Evolutionary conservation across 2,329 filamentous ascomycete genomes (phyloP).

Genomic region (Lasiodiplodia sp.): DNA sequence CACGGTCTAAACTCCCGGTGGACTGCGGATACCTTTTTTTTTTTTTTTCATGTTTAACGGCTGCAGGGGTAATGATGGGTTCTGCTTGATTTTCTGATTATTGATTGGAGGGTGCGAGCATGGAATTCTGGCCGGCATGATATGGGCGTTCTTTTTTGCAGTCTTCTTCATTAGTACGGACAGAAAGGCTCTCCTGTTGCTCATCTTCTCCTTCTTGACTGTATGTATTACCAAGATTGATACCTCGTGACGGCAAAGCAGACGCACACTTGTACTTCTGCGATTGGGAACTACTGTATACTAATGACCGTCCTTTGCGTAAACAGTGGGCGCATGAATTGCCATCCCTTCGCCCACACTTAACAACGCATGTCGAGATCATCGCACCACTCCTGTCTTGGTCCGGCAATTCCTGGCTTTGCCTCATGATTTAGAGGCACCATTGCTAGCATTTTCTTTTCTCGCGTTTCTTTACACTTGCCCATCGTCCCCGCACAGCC

Average conservation of each 20-base stretch:
- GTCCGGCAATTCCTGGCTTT: background rate
- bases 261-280: background rate
- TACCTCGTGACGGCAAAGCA: constrained; percentile 5
- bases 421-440: background rate
- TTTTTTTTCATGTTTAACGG: background rate
- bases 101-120: background rate
- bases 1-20: background rate
- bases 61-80: background rate
- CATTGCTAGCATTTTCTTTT: background rate
- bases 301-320: background rate
- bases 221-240: constrained; percentile 18
- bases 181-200: background rate
- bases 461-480: background rate
- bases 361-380: background rate
- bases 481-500: background rate
- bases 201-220: constrained; percentile 2
- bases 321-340: background rate
- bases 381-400: background rate
- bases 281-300: background rate
- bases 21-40: background rate
- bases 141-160: constrained; percentile 14
- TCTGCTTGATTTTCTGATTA: background rate
- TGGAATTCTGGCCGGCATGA: constrained; percentile 10
- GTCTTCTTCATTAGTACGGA: background rate
- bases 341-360: background rate